Evolutionary conservation across 768 basidiomycete genomes (phyloP), one percentile per base, ranked within the genome.

Genomic region (Kwoniella dendrophila): DNA sequence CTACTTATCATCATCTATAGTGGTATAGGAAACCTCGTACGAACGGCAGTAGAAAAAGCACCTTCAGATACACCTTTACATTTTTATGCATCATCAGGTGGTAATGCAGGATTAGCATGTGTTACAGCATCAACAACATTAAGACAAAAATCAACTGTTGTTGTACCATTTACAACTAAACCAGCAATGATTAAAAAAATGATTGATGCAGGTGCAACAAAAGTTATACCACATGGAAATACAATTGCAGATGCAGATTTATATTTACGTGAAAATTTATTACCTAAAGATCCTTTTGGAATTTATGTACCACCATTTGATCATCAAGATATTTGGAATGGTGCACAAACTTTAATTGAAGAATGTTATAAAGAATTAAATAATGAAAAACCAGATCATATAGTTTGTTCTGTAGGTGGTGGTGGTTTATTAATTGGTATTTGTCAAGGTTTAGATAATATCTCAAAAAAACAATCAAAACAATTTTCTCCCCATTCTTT

Each of bases 231-330:
- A 43, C 22, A 58, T 22, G 71, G 67, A 1, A 52, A 58, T 4
- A 69, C 61, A 4, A 70, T 72, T 64, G 56, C 60, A 20, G 69
- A 71, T 24, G 70, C 69, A 11, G 71, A 77, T 63, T 24, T 20
- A 8, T 53, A 71, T 34, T 63, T 74, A 1, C 51, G 66, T 0
- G 38, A 60, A 10, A 52, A 52, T 14, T n/a, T 69, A 8, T 30
- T 63, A 7, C 50, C 59, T 11, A 45, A 52, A 12, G 61, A 69
- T 36, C 55, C 59, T 5, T 48, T 24, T 4, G 73, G 66, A 12
- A 66, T 74, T 1, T 77, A 77, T 54, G 63, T 77, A 3, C 75
- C 70, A 14, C 75, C 75, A 7, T 77, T 77, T 53, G 73, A 74
- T 41, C 66, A 72, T 49, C 58, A 34, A 20, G 63, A 66, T 22